Conservation (phyloP, 306 rosid species). For the Hippophae tibetana region DNA sequence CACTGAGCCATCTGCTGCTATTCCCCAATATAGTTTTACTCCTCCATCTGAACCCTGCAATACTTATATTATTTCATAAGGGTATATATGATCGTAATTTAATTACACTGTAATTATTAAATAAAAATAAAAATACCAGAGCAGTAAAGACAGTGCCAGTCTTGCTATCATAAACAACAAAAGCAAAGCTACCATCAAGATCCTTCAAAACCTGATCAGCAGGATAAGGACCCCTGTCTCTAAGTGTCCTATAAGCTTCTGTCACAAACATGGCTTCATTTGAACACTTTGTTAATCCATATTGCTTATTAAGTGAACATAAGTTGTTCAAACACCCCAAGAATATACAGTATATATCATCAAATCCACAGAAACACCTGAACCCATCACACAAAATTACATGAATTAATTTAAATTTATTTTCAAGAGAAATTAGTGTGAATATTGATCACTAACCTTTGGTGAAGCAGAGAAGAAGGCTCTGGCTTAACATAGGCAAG, state of each 20-base stretch:
- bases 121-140: conserved; percentile 33
- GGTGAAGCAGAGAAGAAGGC: conserved; percentile 33
- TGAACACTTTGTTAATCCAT: conserved; percentile 57
- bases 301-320: conserved; percentile 48
- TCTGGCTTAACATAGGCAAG: conserved; percentile 69
- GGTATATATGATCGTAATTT: neutral
- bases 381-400: neutral
- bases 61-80: neutral
- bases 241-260: conserved; percentile 81
- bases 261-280: conserved; percentile 85
- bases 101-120: neutral
- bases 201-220: conserved; percentile 95
- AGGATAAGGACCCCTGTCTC: conserved; percentile 94
- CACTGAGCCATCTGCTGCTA: conserved; percentile 92
- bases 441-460: conserved; percentile 31
- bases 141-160: conserved; percentile 79
- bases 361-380: conserved; percentile 83
- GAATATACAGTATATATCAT: conserved; percentile 79
- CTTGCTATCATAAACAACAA: conserved; percentile 91
- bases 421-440: neutral
- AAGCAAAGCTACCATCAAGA: conserved; percentile 90
- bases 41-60: conserved; percentile 93
- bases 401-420: neutral
- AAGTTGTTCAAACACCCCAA: conserved; percentile 79
- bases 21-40: conserved; percentile 84